Percentiles rank a stretch among this genome's conserved stretches.
phyloP scores from a whole-genome alignment of 2,329 filamentous ascomycete genomes.

The Xylariaceae sp. region DNA sequence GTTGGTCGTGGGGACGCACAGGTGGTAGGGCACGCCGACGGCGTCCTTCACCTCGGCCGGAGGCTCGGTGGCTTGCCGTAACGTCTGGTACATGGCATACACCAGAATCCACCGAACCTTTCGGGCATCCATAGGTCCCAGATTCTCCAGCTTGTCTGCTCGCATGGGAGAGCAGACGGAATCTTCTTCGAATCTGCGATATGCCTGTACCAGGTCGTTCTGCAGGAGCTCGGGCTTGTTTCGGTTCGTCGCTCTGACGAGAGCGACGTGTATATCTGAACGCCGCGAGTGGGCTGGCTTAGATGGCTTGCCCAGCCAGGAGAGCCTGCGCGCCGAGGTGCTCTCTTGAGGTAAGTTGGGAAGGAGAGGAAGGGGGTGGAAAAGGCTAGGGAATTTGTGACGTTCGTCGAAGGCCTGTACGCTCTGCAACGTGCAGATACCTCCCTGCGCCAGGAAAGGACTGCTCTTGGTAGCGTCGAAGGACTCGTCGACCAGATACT shows the following conservation, averaged over 20 bases:
- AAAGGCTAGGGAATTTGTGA: constrained; percentile 51
- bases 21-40: constrained; percentile 48
- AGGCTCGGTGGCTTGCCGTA: constrained; percentile 54
- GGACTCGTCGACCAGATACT: constrained; percentile 59
- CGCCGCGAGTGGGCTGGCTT: constrained; percentile 41
- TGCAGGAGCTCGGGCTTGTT: constrained; percentile 27
- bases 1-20: constrained; percentile 34
- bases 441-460: constrained; percentile 51
- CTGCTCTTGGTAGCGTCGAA: constrained; percentile 42
- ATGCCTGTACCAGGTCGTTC: constrained; percentile 59
- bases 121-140: constrained; percentile 58
- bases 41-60: constrained; percentile 55
- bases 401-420: constrained; percentile 58
- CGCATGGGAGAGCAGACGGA: constrained; percentile 41
- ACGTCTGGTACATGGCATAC: constrained; percentile 66
- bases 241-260: constrained; percentile 44
- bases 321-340: constrained; percentile 21
- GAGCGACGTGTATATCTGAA: constrained; percentile 43
- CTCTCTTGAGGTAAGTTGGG: constrained; percentile 35
- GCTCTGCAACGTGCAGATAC: constrained; percentile 63
- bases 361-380: constrained; percentile 59
- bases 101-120: constrained; percentile 74
- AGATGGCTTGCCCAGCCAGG: constrained; percentile 34
- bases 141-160: constrained; percentile 47
- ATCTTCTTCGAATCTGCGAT: constrained; percentile 62